Base-by-base conservation (phyloP, 108 stramenopile species). In the Cyclotella distinguenda region DNA sequence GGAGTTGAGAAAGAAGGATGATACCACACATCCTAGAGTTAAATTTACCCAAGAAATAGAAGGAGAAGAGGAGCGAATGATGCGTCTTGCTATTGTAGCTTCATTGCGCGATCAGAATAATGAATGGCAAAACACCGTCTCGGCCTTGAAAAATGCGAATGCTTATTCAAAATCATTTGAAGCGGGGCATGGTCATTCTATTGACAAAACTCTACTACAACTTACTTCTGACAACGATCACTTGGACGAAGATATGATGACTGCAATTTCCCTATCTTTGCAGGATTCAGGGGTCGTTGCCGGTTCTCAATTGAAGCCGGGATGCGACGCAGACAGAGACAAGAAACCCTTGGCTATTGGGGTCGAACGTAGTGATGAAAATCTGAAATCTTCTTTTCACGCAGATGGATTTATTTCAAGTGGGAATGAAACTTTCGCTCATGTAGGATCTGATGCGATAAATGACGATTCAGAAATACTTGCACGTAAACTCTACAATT, bases 401-500 rank as follows among this genome's bases (percentile, higher is more conserved):
- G 21, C 22, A 26, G 23, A 28, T 13, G 4, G 8, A n/a, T 8
- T 18, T 40, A 23, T 44, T 8, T 34, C 9, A 48, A 22, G 23
- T 48, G 6, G 10, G 18, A 11, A 18, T 22, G 21, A 3, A 21
- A 22, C 46, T 22, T 3, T 22, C 13, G 23, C 21, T 48, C 18
- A 13, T 48, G 2, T 10, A 19, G 9, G 22, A 48, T 4, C 27
- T 30, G 31, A 47, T 21, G 18, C 45, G 0, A 33, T 8, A 21
- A 1, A 36, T 22, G 66, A 69, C 21, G 83, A 84, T 55, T 39
- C 49, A 13, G 83, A 74, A 25, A 64, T 59, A 38, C 84, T 87
- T 45, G 80, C 72, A 39, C 49, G 43, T 8, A 80, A 79, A 4
- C 53, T 87, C 0, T 68, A 77, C 2, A 70, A 85, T 38, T 84